A percentile compares a stretch with the other conserved stretches of the same genome.
Conservation (phyloP, 1,284 basidiomycete species). For the Agroathelia rolfsii region DNA sequence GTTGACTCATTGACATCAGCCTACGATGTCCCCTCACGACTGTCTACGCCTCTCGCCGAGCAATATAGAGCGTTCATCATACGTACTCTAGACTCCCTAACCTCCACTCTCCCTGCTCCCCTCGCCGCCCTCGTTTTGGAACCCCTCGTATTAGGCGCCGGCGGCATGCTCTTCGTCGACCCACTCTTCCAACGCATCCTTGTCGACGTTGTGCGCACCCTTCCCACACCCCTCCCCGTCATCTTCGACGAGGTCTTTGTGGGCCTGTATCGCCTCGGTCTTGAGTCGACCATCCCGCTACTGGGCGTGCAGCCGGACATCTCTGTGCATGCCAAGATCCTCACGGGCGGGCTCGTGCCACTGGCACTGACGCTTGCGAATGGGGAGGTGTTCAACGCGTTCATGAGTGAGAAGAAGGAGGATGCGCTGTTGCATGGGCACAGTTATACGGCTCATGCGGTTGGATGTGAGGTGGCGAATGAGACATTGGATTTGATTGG, state of each 20-base stretch:
- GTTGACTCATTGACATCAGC: slow-evolving; percentile 46
- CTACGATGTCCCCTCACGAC: slow-evolving; percentile 66
- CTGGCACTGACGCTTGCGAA: slow-evolving; percentile 80
- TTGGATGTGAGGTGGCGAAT: slow-evolving; percentile 88
- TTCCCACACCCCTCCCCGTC: slow-evolving; percentile 62
- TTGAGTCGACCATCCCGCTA: slow-evolving; percentile 53
- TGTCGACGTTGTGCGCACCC: slow-evolving; percentile 68
- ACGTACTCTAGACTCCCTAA: slow-evolving; percentile 42
- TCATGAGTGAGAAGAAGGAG: slow-evolving; percentile 67
- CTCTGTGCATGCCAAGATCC: slow-evolving; percentile 85
- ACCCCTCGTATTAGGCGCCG: slow-evolving; percentile 90
- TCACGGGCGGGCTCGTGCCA: slow-evolving; percentile 90
- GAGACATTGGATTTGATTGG: slow-evolving; percentile 67
- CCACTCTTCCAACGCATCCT: slow-evolving; percentile 90
- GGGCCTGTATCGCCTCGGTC: slow-evolving; percentile 81
- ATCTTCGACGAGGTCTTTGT: slow-evolving; percentile 97
- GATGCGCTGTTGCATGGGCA: slow-evolving; percentile 92
- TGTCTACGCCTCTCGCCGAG: slow-evolving; percentile 50
- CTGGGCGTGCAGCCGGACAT: slow-evolving; percentile 79
- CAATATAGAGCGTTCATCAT: slow-evolving; percentile 59
- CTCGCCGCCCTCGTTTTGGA: slow-evolving; percentile 81
- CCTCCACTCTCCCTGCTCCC: slow-evolving; percentile 26
- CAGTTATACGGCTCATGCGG: slow-evolving; percentile 86
- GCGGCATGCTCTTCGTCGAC: slow-evolving; percentile 96
- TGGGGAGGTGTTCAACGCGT: slow-evolving; percentile 72